phyloP scores from a whole-genome alignment of 768 basidiomycete species.

The Pisolithus marmoratus region DNA sequence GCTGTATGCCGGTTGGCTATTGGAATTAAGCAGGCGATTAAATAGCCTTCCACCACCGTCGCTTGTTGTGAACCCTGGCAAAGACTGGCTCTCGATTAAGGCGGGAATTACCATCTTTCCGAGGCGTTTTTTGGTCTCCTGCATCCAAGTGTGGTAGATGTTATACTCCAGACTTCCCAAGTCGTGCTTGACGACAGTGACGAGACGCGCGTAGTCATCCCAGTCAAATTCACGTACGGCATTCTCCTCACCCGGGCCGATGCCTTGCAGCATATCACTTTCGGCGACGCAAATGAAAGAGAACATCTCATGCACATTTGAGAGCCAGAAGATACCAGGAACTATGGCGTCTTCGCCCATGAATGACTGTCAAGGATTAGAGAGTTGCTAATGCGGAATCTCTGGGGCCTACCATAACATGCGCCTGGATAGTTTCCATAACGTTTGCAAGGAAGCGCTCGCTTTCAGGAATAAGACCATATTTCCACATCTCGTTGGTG shows the following conservation, averaged over 20 bases:
- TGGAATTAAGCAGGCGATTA: conserved; percentile 84
- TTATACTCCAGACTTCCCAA: conserved; percentile 98
- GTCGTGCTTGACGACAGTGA: conserved; percentile 98
- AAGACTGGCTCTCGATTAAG: conserved; percentile 92
- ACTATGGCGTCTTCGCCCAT: conserved; percentile 90
- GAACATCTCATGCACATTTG: conserved; percentile 98
- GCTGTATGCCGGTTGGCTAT: conserved; percentile 82
- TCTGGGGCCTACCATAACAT: conserved; percentile 84
- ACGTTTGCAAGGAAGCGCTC: conserved; percentile 98
- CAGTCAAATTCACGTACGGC: conserved; percentile 91
- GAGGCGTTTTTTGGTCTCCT: conserved; percentile 93
- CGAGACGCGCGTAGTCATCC: conserved; percentile 93
- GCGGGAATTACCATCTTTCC: conserved; percentile 99
- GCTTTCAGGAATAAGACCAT: conserved; percentile 93
- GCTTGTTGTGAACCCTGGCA: conserved; percentile 95
- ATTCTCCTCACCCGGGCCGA: conserved; percentile 92
- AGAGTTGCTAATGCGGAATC: not conserved
- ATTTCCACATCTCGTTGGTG: conserved; percentile 99
- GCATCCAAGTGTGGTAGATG: conserved; percentile 99
- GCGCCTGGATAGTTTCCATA: conserved; percentile 95
- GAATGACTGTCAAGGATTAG: conserved; percentile 56
- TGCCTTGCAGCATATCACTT: conserved; percentile 96
- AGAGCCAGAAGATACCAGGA: conserved; percentile 99
- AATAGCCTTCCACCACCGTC: conserved; percentile 92
- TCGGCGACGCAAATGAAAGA: conserved; percentile 99